Evolutionary conservation across 2,329 filamentous ascomycete genomes (phyloP), one percentile per base, ranked within the genome.

Genomic region (Fusarium sp.): DNA sequence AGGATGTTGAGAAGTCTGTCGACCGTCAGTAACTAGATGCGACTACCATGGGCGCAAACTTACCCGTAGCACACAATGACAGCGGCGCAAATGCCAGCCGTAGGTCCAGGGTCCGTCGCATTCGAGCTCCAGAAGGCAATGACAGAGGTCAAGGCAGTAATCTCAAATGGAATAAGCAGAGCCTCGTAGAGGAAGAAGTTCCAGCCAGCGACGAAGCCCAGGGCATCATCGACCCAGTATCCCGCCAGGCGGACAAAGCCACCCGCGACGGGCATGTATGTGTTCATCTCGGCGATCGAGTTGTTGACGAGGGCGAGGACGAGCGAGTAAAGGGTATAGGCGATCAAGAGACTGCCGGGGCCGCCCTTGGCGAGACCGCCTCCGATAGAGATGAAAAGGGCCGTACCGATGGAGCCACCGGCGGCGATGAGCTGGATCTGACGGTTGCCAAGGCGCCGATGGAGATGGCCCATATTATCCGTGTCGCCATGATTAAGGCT

Each of bases 151-250:
- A 86, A 83, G 6, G 87, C 87, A 14, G 86, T 85, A 47, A 88
- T 84, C 72, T 89, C 87, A 63, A 88, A 88, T 0, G 87, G 87
- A 4, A 88, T 85, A 57, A 88, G 79, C 8, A 85, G 81, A 8
- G 85, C 86, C 79, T 87, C 84, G 66, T 86, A 86, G 10, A 74
- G 65, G 65, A 74, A 74, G 56, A 74, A 74, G 59, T 74, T 74
- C 72, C 72, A 74, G 47, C 72, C 72, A 56, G 72, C 72, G 2
- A 74, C 14, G 25, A 74, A 74, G 32, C 72, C 72, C 2, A 74
- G 56, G 2, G 72, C 68, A 35, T 74, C 72, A 11, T 74, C 72
- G 9, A 67, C 72, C 72, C 72, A 74, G 62, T 74, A 57, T 15
- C 72, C 72, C 20, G 72, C 72, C 7, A 74, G 58, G 8, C 62